These are phyloP conservation scores for Tuber indicum DNA, from an alignment of 495 filamentous ascomycete genomes.

Conservation along the genomic window DNA sequence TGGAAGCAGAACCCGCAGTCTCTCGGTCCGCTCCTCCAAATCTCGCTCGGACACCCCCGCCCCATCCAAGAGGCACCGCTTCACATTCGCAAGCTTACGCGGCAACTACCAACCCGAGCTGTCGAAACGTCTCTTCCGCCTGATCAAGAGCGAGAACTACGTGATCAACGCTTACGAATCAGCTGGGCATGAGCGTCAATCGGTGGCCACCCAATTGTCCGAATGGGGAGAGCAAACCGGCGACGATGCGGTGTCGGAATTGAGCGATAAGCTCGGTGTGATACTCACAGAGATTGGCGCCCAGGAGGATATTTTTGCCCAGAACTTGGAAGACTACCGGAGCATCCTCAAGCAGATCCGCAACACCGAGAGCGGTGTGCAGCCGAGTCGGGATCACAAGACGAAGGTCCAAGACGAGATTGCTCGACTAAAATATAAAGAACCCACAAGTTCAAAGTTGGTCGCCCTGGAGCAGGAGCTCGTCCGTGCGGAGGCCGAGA, in stretches of 20 bases:
- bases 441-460: constrained; percentile 68
- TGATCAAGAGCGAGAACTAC: constrained; percentile 88
- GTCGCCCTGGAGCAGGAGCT: constrained; percentile 89
- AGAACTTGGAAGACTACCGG: constrained; percentile 76
- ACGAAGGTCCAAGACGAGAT: constrained; percentile 86
- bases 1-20: constrained; percentile 46
- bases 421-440: constrained; percentile 76
- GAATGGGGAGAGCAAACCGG: constrained; percentile 90
- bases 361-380: constrained; percentile 87
- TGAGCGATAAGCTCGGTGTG: constrained; percentile 91
- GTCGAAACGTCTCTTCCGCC: constrained; percentile 71
- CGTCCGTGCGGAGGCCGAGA: constrained; percentile 89
- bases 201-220: constrained; percentile 81
- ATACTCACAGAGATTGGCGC: constrained; percentile 83
- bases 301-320: constrained; percentile 81
- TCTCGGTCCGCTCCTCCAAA: constrained; percentile 53
- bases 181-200: constrained; percentile 71
- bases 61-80: constrained; percentile 52
- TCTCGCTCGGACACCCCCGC: constrained; percentile 24
- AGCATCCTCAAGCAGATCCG: constrained; percentile 77
- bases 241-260: constrained; percentile 78
- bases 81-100: constrained; percentile 75
- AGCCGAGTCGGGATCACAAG: constrained; percentile 79
- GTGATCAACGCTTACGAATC: constrained; percentile 74
- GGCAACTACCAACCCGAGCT: constrained; percentile 76